Base-by-base conservation (phyloP, 2,329 filamentous ascomycete species). In the Teratosphaeria viscida region DNA sequence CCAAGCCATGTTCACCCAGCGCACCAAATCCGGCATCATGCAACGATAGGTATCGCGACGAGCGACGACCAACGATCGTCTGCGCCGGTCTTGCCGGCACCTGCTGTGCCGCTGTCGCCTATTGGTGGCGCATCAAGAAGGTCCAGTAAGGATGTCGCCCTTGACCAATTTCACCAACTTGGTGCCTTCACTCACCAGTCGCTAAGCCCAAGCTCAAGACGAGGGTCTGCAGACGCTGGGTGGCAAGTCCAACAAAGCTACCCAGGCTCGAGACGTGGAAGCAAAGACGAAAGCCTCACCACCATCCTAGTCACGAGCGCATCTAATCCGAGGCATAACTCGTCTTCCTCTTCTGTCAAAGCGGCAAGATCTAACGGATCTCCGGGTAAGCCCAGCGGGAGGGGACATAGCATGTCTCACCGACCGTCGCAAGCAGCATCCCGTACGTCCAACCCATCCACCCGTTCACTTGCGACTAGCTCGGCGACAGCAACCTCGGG, bases 101-200 rank as follows among this genome's bases (percentile, higher is more conserved):
- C 64, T 59, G 2, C 63, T 62, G 47, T 67, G 16, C 61, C 68
- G 52, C 59, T 67, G 14, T 66, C 69, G 26, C 62, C 68, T 29
- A 59, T 57, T 16, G 66, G 63, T 47, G 64, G 63, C 14, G 61
- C 66, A 2, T 70, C 68, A 32, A 61, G 70, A 61, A 63, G 71
- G 43, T 73, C 71, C 5, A 73, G 71, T 57, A 73, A 73, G 60
- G 71, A 73, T 52, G 70, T 71, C 5, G 70, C 71, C 5, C 65
- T 73, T 8, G 70, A 70, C 54, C 68, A 71, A 34, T 52, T 72
- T 37, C 70, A 72, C 49, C 70, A 72, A 49, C 60, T 66, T 47
- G 68, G 63, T 53, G 62, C 66, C 12, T 66, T 64, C 53, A 65
- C 69, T n/a, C 68, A 72, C 49, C 65, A 66, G 12, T 65, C 61